Evolutionary conservation across 768 basidiomycete genomes (phyloP).

Genomic region (Cubamyces sp.): DNA sequence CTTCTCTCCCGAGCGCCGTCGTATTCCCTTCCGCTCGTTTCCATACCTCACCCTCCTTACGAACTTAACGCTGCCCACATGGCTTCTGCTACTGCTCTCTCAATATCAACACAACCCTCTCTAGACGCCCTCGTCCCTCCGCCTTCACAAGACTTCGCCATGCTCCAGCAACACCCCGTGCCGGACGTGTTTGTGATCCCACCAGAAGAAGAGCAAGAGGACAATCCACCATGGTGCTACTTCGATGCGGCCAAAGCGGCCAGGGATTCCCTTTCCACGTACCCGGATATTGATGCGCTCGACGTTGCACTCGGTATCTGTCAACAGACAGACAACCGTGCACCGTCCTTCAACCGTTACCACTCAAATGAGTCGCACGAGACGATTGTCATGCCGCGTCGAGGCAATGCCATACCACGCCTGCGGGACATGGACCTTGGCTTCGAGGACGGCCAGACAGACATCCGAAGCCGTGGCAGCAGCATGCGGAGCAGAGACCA

Average conservation of each 20-base stretch:
- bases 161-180: conserved; percentile 20
- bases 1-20: neutral
- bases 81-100: conserved; percentile 29
- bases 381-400: conserved; percentile 36
- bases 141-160: conserved; percentile 34
- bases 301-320: conserved; percentile 34
- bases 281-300: conserved; percentile 37
- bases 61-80: conserved; percentile 32
- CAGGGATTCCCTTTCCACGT: conserved; percentile 25
- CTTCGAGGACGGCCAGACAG: conserved; percentile 16
- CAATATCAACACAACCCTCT: conserved; percentile 16
- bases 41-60: conserved; percentile 6
- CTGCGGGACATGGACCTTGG: conserved; percentile 15
- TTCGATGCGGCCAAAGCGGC: conserved; percentile 37
- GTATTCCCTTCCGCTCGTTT: conserved; percentile 1
- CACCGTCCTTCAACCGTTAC: conserved; percentile 36
- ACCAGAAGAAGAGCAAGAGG: conserved; percentile 42
- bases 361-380: conserved; percentile 31
- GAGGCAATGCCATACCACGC: conserved; percentile 22
- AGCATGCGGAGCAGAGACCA: conserved; percentile 18
- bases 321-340: conserved; percentile 37
- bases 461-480: conserved; percentile 18
- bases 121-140: conserved; percentile 29
- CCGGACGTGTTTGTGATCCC: conserved; percentile 43
- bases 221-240: conserved; percentile 39